Percentiles rank a stretch among this genome's conserved stretches.
These are phyloP conservation scores for Cladorrhinum sp. DNA, from an alignment of 2,329 filamentous ascomycete species.

Conservation along the genomic window DNA sequence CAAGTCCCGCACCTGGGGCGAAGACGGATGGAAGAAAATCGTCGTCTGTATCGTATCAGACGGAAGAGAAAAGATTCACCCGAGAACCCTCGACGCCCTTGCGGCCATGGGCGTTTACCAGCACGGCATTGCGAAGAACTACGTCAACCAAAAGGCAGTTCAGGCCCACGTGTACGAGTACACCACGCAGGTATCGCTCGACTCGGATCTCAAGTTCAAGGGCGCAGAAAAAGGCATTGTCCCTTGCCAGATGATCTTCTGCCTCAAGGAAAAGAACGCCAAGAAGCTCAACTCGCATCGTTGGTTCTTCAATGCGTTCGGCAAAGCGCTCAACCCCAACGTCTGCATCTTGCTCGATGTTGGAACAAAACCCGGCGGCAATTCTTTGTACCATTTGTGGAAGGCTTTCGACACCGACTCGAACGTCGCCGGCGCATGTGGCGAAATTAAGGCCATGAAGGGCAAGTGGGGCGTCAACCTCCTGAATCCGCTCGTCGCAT, in stretches of 20 bases:
- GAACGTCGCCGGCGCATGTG: conserved; percentile 92
- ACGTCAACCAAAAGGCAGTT: conserved; percentile 92
- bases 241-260: conserved; percentile 97
- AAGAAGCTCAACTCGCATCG: conserved; percentile 98
- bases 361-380: conserved; percentile 84
- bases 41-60: conserved; percentile 97
- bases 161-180: conserved; percentile 98
- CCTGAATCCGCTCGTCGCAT: conserved; percentile 90
- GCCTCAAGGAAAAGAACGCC: conserved; percentile 93
- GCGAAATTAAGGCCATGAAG: conserved; percentile 97
- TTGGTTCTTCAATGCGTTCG: conserved; percentile 99
- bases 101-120: conserved; percentile 98
- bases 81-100: conserved; percentile 85
- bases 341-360: conserved; percentile 97
- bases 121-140: conserved; percentile 96
- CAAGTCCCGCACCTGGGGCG: conserved; percentile 94
- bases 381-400: conserved; percentile 96
- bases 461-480: conserved; percentile 79
- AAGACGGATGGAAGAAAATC: conserved; percentile 97
- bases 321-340: conserved; percentile 86
- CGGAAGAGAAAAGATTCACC: conserved; percentile 85
- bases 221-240: conserved; percentile 98
- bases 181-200: conserved; percentile 94
- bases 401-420: conserved; percentile 98
- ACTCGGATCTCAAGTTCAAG: conserved; percentile 96